A percentile compares a stretch with the other conserved stretches of the same genome.
Conservation (phyloP, 148 eudicot species). For the Chenopodium album region DNA sequence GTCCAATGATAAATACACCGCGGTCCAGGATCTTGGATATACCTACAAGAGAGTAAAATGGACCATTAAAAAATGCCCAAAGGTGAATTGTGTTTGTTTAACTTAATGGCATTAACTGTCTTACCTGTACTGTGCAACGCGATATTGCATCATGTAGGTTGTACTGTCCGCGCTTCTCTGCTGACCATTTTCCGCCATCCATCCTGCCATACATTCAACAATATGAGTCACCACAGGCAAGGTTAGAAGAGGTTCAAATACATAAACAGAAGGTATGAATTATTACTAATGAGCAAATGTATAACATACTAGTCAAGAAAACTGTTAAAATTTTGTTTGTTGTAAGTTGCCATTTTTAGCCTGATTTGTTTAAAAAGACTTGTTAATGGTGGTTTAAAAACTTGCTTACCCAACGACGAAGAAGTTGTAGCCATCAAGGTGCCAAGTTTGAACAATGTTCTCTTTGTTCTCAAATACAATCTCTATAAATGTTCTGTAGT, state of each 20-base stretch:
- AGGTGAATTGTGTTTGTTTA: not conserved
- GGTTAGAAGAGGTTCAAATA: not conserved
- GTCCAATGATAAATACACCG: slow-evolving; percentile 37
- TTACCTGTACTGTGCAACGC: slow-evolving; percentile 80
- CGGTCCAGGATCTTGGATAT: slow-evolving; percentile 44
- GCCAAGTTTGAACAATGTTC: slow-evolving; percentile 60
- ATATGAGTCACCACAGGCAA: not conserved
- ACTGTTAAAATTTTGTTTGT: too few species aligned
- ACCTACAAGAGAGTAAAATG: slow-evolving; percentile 15
- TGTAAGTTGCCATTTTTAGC: too few species aligned
- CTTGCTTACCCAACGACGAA: slow-evolving; percentile 74
- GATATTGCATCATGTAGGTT: slow-evolving; percentile 67
- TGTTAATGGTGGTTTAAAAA: not conserved
- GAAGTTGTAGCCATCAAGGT: slow-evolving; percentile 80
- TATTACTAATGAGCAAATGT: not conserved
- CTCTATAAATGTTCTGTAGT: slow-evolving; percentile 58
- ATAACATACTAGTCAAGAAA: not conserved
- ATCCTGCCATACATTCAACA: slow-evolving; percentile 40
- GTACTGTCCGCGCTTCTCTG: slow-evolving; percentile 49
- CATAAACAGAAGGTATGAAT: too few species aligned
- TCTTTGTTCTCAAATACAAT: slow-evolving; percentile 75
- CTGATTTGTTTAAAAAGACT: not conserved
- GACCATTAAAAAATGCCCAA: not conserved
- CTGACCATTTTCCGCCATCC: slow-evolving; percentile 69
- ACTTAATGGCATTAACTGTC: not conserved